Base-by-base conservation (phyloP, 1,284 basidiomycete species). In the Trichosporon coremiiforme region DNA sequence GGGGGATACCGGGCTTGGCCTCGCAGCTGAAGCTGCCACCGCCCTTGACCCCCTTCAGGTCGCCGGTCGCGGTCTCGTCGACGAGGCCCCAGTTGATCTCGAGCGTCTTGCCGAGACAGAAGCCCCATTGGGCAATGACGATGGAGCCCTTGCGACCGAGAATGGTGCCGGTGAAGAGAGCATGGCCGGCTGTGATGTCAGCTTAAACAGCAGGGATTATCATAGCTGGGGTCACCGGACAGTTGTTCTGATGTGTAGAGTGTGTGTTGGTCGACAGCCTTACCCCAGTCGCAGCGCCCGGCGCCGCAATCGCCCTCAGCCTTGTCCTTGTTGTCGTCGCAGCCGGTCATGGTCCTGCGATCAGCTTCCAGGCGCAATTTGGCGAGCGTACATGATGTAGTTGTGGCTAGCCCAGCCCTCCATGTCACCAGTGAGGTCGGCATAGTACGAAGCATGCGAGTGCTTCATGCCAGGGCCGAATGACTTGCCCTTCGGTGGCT, bases 221-320 rank as follows among this genome's bases (percentile, higher is more conserved):
- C 25, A 25, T 25, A 25, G 25, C 25, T 25, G 25, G 25, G 25
- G 25, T 25, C 25, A 25, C 25, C 25, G 25, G 25, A 25, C 25
- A 25, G 25, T 25, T 25, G 25, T 25, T 25, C 25, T 25, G 25
- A 55, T 13, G 55, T 60, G 4, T 17, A 35, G 57, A 13, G 4
- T n/a, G 17, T n/a, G 17, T 25, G 29, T 17, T 5, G 41, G 57
- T 31, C 17, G 57, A 9, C 1, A 20, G 29, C 3, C 57, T 33
- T 35, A 62, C 57, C 57, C 57, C 57, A 62, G 57, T 62, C 57
- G 31, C 57, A 62, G 57, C 57, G 57, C 17, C 29, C 50, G 22
- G 10, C 50, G 50, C 22, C 9, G 50, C 50, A 20, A 8, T 53
- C 50, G 50, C 20, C n/a, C 50, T 53, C 50, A 17, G 50, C 5